Percentiles rank a stretch among this genome's conserved stretches.
phyloP scores from a whole-genome alignment of 257 asterid genomes.

The Lantana camara region DNA sequence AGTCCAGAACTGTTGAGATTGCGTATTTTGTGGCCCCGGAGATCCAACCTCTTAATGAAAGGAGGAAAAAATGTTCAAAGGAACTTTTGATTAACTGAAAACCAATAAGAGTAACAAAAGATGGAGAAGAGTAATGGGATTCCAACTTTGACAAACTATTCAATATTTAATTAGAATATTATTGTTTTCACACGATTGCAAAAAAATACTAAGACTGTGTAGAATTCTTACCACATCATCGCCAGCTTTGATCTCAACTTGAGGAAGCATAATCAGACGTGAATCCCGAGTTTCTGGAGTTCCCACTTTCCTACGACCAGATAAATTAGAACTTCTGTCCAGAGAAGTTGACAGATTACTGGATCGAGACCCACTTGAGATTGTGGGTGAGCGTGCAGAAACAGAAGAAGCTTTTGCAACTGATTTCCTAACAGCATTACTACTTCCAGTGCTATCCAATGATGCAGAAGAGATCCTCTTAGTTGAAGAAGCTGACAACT shows the following conservation, averaged over 20 bases:
- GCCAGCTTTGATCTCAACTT: conserved; percentile 89
- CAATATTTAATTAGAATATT: conserved; percentile 2
- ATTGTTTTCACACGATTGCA: conserved; percentile 16
- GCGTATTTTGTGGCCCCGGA: conserved; percentile 91
- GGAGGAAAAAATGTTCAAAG: conserved; percentile 21
- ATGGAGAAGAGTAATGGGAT: conserved; percentile 22
- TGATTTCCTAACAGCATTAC: conserved; percentile 55
- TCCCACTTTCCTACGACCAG: conserved; percentile 67
- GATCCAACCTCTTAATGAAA: conserved; percentile 86
- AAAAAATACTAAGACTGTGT: conserved; percentile 4
- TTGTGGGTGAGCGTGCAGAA: conserved; percentile 52
- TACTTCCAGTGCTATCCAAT: conserved; percentile 68
- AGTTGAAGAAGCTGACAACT: conserved; percentile 51
- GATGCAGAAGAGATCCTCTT: conserved; percentile 68
- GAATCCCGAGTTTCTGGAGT: conserved; percentile 85
- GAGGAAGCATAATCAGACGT: conserved; percentile 91
- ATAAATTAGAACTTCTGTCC: conserved; percentile 51
- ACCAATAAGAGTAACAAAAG: conserved; percentile 8
- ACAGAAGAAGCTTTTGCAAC: conserved; percentile 50
- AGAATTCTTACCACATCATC: conserved; percentile 82
- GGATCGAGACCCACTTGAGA: conserved; percentile 69
- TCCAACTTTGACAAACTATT: conserved; percentile 5
- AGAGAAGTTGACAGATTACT: conserved; percentile 53
- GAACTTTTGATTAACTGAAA: conserved; percentile 23
- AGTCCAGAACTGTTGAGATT: conserved; percentile 71